phyloP scores from a whole-genome alignment of 306 rosid genomes.

The Pyrus bretschneideri region DNA sequence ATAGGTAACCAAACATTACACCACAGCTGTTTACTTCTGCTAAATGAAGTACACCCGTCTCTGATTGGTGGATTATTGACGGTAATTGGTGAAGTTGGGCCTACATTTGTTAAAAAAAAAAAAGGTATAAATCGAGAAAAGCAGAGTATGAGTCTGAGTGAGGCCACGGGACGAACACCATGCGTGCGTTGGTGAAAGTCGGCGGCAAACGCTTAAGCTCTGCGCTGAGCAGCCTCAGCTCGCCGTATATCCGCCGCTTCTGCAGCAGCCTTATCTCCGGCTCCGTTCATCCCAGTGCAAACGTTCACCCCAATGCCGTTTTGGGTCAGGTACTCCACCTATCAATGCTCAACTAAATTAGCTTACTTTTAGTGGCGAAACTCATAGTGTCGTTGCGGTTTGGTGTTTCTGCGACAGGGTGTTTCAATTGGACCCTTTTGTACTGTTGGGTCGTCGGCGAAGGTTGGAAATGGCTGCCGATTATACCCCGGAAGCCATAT shows the following conservation, averaged over 20 bases:
- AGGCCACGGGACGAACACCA: constrained; percentile 12
- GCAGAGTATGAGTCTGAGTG: neutral
- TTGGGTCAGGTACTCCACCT: constrained; percentile 48
- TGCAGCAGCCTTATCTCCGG: constrained; percentile 26
- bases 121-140: neutral
- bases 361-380: neutral
- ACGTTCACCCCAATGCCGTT: constrained; percentile 68
- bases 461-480: constrained; percentile 68
- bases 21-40: too few relatives aligned
- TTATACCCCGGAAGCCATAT: constrained; percentile 79
- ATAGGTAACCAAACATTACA: too few relatives aligned
- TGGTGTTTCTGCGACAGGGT: constrained; percentile 41
- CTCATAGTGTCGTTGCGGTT: constrained; percentile 2
- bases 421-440: constrained; percentile 93
- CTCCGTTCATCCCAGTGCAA: constrained; percentile 59
- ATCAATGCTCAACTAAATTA: neutral
- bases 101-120: neutral
- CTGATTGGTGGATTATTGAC: neutral
- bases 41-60: too few relatives aligned
- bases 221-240: constrained; percentile 2
- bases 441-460: constrained; percentile 67
- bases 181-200: constrained; percentile 33
- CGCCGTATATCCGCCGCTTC: constrained; percentile 26
- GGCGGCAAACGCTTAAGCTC: constrained; percentile 13
- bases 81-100: neutral